Conservation (phyloP, 345 rosid genomes). For the Gossypium ekmanianum region DNA sequence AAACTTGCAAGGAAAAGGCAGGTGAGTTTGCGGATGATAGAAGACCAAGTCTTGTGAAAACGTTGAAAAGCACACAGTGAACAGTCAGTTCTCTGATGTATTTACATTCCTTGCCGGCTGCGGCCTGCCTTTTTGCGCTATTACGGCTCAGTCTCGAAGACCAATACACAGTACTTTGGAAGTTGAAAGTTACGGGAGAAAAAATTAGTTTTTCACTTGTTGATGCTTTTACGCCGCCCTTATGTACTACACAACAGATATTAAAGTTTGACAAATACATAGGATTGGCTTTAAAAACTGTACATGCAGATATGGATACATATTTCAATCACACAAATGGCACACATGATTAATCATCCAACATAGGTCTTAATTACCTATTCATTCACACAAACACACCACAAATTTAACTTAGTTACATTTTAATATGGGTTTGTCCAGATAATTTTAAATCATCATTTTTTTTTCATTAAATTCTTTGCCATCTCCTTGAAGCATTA, state of each 20-base stretch:
- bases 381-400: background rate
- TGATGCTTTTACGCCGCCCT: too few species aligned
- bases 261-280: too few species aligned
- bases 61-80: background rate
- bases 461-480: background rate
- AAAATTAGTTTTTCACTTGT: too few species aligned
- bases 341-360: background rate
- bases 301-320: too few species aligned
- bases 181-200: background rate
- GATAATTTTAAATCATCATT: background rate
- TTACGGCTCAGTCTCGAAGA: background rate
- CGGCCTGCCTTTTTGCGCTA: too few species aligned
- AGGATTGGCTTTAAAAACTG: too few species aligned
- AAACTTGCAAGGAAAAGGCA: background rate
- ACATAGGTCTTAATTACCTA: background rate
- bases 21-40: too few species aligned
- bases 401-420: background rate
- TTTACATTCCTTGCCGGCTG: constrained; percentile 3
- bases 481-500: background rate
- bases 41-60: constrained; percentile 13
- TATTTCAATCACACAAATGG: background rate
- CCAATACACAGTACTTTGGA: background rate
- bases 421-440: background rate
- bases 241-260: too few species aligned
- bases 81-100: background rate